Conservation (phyloP, 2,329 filamentous ascomycete species). For the Tetracladium maxilliforme region DNA sequence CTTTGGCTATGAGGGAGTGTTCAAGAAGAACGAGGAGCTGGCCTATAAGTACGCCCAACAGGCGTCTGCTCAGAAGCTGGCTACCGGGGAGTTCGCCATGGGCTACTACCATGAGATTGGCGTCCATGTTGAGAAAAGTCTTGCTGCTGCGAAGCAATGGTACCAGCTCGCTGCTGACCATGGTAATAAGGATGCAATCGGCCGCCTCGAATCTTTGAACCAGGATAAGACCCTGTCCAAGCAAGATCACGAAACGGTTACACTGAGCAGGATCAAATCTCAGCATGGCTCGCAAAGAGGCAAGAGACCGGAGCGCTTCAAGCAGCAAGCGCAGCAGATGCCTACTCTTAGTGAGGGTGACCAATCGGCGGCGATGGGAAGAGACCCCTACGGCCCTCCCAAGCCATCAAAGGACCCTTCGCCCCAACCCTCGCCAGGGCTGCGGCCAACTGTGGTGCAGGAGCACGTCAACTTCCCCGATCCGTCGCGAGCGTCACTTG, state of each 20-base stretch:
- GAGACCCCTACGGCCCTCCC: too few species aligned
- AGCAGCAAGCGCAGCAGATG: constrained; percentile 24
- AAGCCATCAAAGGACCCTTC: too few species aligned
- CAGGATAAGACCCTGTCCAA: constrained; percentile 76
- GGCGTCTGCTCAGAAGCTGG: constrained; percentile 66
- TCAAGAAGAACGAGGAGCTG: constrained; percentile 89
- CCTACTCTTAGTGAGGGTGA: constrained; percentile 33
- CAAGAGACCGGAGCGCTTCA: constrained; percentile 43
- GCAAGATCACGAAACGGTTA: constrained; percentile 83
- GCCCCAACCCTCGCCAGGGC: too few species aligned
- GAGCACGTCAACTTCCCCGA: constrained; percentile 11
- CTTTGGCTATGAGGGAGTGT: constrained; percentile 83
- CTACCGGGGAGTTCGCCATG: constrained; percentile 90
- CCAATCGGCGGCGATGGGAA: constrained; percentile 2
- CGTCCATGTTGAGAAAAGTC: constrained; percentile 73
- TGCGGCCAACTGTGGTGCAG: constrained; percentile 13
- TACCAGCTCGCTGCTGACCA: constrained; percentile 80
- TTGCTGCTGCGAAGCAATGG: constrained; percentile 74
- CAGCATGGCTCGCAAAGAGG: constrained; percentile 57
- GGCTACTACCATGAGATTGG: constrained; percentile 97
- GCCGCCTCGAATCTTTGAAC: constrained; percentile 70
- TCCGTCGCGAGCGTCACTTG: constrained; percentile 5
- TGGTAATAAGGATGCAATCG: constrained; percentile 79
- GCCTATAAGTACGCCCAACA: constrained; percentile 84
- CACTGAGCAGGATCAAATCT: constrained; percentile 75